Conservation (phyloP, 2,329 filamentous ascomycete species). For the Nemania serpens region DNA sequence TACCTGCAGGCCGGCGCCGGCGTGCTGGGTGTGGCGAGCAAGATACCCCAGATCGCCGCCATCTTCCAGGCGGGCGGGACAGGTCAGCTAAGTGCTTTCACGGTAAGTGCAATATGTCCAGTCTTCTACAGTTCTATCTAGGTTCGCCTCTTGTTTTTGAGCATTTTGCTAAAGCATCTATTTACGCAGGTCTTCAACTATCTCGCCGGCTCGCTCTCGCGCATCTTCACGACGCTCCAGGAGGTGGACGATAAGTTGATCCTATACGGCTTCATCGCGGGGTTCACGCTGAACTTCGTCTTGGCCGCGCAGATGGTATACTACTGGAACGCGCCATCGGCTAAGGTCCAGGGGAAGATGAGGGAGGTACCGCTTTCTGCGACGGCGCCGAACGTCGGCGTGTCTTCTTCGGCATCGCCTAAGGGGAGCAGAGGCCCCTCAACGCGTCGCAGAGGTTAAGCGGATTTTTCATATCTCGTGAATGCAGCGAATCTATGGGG, state of each 20-base stretch:
- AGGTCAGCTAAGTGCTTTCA: constrained; percentile 94
- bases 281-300: constrained; percentile 86
- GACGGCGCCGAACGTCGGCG: constrained; percentile 32
- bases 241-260: constrained; percentile 98
- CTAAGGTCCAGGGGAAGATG: constrained; percentile 47
- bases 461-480: neutral
- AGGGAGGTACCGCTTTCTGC: constrained; percentile 41
- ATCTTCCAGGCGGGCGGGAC: constrained; percentile 86
- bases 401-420: constrained; percentile 38
- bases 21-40: constrained; percentile 81
- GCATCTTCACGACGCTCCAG: constrained; percentile 96
- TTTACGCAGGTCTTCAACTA: constrained; percentile 91
- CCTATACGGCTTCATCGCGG: constrained; percentile 90
- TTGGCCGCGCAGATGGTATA: constrained; percentile 90
- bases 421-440: constrained; percentile 49
- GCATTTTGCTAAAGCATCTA: constrained; percentile 15
- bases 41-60: constrained; percentile 89
- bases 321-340: constrained; percentile 82
- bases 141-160: neutral
- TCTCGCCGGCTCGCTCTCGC: constrained; percentile 85
- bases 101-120: constrained; percentile 61
- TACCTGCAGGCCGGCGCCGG: constrained; percentile 86
- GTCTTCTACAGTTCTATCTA: neutral
- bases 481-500: neutral
- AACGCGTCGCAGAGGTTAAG: constrained; percentile 49